Conservation (phyloP, 805 yeast genomes). For the Starmera dryadoides region DNA sequence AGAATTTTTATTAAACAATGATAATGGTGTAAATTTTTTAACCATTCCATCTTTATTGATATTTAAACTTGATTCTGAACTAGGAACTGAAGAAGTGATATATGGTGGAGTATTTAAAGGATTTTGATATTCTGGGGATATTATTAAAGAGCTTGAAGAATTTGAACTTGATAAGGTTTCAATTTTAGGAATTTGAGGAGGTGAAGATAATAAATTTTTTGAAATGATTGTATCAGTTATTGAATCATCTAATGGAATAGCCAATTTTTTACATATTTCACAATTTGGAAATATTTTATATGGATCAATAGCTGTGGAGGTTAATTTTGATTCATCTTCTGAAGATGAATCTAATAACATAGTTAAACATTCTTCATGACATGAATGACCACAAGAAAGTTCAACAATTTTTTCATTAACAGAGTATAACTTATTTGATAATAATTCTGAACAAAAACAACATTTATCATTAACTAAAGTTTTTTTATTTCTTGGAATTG, state of each 20-base stretch:
- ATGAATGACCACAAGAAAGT: conserved; percentile 35
- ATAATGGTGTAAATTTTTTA: conserved; percentile 8
- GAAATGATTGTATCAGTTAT: conserved; percentile 14
- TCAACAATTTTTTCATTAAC: conserved; percentile 28
- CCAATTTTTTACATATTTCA: conserved; percentile 11
- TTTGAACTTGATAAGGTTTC: neutral
- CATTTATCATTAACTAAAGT: conserved; percentile 21
- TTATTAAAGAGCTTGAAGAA: conserved; percentile 4
- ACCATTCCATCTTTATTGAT: neutral
- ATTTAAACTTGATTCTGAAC: neutral
- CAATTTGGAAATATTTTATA: conserved; percentile 17
- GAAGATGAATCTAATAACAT: conserved; percentile 9
- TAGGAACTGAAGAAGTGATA: neutral
- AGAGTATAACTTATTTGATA: conserved; percentile 26
- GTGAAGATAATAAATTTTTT: conserved; percentile 8
- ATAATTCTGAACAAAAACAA: conserved; percentile 36
- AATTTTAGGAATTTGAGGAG: conserved; percentile 2
- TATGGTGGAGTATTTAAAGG: too few species aligned
- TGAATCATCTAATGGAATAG: conserved; percentile 17
- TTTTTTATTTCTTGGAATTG: conserved; percentile 10
- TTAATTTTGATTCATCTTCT: neutral
- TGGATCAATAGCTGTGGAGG: conserved; percentile 1
- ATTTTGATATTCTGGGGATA: conserved; percentile 7
- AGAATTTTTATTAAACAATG: conserved; percentile 16
- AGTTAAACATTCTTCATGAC: conserved; percentile 39